A percentile compares a stretch with the other conserved stretches of the same genome.
These are phyloP conservation scores for Candolleomyces aberdarensis DNA, from an alignment of 768 basidiomycete genomes.

Conservation along the genomic window DNA sequence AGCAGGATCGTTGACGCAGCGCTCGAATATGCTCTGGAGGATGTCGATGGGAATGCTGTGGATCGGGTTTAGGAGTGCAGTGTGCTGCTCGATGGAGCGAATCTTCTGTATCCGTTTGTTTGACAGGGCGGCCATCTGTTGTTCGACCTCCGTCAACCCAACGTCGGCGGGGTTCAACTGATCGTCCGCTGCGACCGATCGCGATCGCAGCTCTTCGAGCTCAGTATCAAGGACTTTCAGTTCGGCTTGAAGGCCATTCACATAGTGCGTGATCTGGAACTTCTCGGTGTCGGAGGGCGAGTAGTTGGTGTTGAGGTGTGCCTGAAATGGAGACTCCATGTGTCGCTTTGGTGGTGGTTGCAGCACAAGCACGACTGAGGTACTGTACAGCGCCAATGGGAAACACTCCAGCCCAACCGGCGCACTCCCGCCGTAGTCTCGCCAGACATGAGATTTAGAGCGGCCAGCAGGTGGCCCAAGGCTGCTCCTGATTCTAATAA, in stretches of 20 bases:
- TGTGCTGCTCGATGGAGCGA: not conserved
- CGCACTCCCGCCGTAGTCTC: too few relatives aligned
- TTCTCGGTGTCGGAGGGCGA: not conserved
- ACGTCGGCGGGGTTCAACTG: not conserved
- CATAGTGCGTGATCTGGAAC: not conserved
- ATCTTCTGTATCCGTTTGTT: not conserved
- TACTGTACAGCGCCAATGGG: too few relatives aligned
- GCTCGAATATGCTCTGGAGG: not conserved
- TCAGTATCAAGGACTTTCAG: not conserved
- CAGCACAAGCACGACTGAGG: too few relatives aligned
- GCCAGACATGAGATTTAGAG: too few relatives aligned
- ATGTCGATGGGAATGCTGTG: not conserved
- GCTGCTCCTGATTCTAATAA: too few relatives aligned
- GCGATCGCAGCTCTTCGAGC: not conserved
- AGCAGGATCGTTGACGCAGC: not conserved
- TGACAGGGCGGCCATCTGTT: not conserved
- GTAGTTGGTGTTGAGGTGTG: not conserved
- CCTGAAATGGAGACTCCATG: not conserved
- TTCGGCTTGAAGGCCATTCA: not conserved
- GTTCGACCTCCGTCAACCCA: not conserved
- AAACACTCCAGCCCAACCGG: too few relatives aligned
- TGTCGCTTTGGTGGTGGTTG: too few relatives aligned
- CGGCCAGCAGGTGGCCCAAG: too few relatives aligned
- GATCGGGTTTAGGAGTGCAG: not conserved
- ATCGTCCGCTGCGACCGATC: too few relatives aligned